phyloP scores from a whole-genome alignment of 2,329 filamentous ascomycete species.

The Diaporthe citri region DNA sequence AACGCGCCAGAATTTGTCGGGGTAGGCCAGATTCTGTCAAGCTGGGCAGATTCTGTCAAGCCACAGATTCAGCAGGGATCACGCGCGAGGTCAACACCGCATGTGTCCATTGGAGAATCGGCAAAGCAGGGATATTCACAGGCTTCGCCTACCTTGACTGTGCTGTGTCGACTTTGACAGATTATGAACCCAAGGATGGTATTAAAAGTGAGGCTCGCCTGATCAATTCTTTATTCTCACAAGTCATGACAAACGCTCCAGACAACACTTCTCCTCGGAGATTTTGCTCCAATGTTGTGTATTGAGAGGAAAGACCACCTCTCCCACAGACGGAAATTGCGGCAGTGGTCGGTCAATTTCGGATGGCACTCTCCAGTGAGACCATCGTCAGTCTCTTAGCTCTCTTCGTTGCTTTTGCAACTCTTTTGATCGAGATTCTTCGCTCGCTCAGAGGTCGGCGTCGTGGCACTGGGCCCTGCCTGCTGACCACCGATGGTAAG shows the following conservation, averaged over 20 bases:
- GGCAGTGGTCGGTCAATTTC: background rate
- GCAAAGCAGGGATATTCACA: background rate
- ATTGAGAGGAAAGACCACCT: background rate
- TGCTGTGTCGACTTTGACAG: background rate
- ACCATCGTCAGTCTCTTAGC: background rate
- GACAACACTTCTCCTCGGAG: background rate
- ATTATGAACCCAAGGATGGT: background rate
- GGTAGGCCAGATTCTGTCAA: background rate
- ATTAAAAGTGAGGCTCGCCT: background rate
- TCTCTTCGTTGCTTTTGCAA: background rate
- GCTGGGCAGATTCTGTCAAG: background rate
- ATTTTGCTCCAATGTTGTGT: background rate
- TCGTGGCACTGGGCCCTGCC: background rate
- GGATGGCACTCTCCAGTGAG: background rate
- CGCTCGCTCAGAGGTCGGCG: background rate
- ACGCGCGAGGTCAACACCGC: too few species aligned
- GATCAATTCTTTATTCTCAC: background rate
- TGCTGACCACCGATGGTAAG: background rate
- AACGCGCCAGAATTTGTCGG: background rate
- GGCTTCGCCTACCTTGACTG: background rate
- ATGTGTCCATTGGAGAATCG: too few species aligned
- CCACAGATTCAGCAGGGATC: background rate
- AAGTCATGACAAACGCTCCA: too few species aligned
- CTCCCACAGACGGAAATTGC: background rate
- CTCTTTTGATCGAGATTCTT: background rate